Percentiles rank a stretch among this genome's conserved stretches.
These are phyloP conservation scores for Aspergillus pseudoviridinutans DNA, from an alignment of 2,329 filamentous ascomycete genomes.

Conservation along the genomic window DNA sequence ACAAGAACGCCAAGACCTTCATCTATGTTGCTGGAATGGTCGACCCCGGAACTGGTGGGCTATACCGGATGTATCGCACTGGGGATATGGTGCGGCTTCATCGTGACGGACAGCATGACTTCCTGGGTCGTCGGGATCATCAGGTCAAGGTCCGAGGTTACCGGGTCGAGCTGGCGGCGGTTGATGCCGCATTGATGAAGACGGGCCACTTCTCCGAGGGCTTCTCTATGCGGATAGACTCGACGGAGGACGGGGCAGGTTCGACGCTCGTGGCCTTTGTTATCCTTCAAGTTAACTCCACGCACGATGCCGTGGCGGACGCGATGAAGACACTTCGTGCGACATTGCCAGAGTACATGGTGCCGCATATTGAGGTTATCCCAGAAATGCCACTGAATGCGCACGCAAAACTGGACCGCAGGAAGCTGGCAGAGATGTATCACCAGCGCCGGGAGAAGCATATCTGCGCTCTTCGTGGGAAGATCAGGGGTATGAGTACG, in stretches of 20 bases:
- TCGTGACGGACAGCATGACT: conserved; percentile 62
- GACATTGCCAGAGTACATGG: conserved; percentile 65
- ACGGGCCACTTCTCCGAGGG: conserved; percentile 16
- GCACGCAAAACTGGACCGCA: conserved; percentile 61
- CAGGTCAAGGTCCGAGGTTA: conserved; percentile 92
- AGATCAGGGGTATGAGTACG: not conserved
- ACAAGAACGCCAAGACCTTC: conserved; percentile 66
- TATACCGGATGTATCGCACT: conserved; percentile 65
- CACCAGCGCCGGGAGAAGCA: conserved; percentile 1
- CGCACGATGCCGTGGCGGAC: conserved; percentile 29
- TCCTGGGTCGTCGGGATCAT: conserved; percentile 69
- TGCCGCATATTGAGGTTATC: conserved; percentile 66
- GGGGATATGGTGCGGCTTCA: conserved; percentile 70
- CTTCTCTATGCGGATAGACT: conserved; percentile 9
- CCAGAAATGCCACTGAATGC: conserved; percentile 65
- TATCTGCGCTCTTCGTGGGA: not conserved
- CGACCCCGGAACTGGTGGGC: conserved; percentile 49
- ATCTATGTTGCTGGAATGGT: conserved; percentile 63
- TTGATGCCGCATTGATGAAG: conserved; percentile 54
- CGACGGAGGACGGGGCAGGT: conserved; percentile 7
- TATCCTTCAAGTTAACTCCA: not conserved
- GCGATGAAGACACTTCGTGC: conserved; percentile 51
- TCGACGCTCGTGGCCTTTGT: conserved; percentile 18
- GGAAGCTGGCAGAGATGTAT: conserved; percentile 9
- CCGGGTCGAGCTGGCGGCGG: conserved; percentile 82